Conservation (phyloP, 2,329 filamentous ascomycete species). For the Calycina marina region DNA sequence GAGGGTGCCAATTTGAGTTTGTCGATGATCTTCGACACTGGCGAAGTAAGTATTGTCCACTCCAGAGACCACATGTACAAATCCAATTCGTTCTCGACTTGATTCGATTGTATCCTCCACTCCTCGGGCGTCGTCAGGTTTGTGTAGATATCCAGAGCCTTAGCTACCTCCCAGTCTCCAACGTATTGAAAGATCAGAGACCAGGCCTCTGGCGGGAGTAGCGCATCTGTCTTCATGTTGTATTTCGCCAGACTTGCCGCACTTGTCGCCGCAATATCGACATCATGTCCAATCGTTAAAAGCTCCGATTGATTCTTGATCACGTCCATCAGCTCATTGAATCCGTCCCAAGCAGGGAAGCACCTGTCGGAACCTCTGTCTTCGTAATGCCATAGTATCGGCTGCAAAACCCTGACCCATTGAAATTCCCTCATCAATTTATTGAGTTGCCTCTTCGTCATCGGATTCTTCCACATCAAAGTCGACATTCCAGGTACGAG, state of each 20-base stretch:
- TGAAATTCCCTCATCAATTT: conserved; percentile 76
- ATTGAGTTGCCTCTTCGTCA: conserved; percentile 74
- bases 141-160: conserved; percentile 66
- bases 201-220: conserved; percentile 77
- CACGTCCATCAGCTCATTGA: conserved; percentile 58
- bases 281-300: conserved; percentile 57
- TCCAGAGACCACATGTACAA: conserved; percentile 68
- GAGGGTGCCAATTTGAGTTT: conserved; percentile 59
- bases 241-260: conserved; percentile 29
- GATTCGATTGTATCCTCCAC: conserved; percentile 51
- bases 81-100: conserved; percentile 48
- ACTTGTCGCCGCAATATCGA: conserved; percentile 27
- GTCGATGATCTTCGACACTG: conserved; percentile 55
- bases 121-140: conserved; percentile 57
- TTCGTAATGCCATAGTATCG: conserved; percentile 72
- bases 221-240: conserved; percentile 25
- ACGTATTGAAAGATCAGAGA: conserved; percentile 73
- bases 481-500: conserved; percentile 81
- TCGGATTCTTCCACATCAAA: conserved; percentile 79
- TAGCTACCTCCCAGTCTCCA: conserved; percentile 82
- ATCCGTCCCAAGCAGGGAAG: conserved; percentile 44
- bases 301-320: conserved; percentile 67
- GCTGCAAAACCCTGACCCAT: conserved; percentile 70
- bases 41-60: conserved; percentile 66
- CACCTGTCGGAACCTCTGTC: conserved; percentile 35